Evolutionary conservation across 2,329 filamentous ascomycete species (phyloP), one percentile per base, ranked within the genome.

Genomic region (Microsporum canis): DNA sequence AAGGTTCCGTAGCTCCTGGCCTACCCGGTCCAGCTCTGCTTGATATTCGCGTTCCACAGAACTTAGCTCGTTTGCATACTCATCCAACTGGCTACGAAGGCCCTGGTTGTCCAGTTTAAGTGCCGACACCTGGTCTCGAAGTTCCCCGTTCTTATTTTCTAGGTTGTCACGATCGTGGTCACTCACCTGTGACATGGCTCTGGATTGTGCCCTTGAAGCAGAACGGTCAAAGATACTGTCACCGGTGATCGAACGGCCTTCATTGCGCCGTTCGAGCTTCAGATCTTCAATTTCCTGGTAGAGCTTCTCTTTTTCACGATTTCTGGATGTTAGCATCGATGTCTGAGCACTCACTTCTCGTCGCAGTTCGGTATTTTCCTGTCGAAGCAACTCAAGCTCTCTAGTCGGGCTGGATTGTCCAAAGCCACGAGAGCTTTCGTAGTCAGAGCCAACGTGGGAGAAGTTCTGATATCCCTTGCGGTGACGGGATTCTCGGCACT

Each of bases 221-320:
- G 92, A 96, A n/a, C 94, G 85, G 63, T 97, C 94, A 36, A 97
- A 83, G 49, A 97, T 88, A 71, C 91, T 96, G 70, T 97, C 94
- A 4, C 92, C 85, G 1, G 90, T 79, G 60, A 82, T 73, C 2
- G 83, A 85, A 61, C 80, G 76, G 69, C 66, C 73, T 64, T 84
- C 88, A 34, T 84, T 84, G 64, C 89, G 85, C 60, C 91, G 86
- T 66, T 91, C 87, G 68, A 97, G 84, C 75, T 97, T 99, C 64
- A 99, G 80, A 64, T 96, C 91, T 74, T 99, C 94, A 64, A 97
- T 97, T 72, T 99, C 92, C 71, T 96, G 90, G 72, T 97, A 95
- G 6, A 99, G 80, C 3, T 91, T 85, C 71, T 97, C 91, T 71
- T 96, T 95, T 71, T 99, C 94, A 31, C 91, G 88, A 70, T 96